Conservation (phyloP, 2,329 filamentous ascomycete species). For the Neonectria punicea region DNA sequence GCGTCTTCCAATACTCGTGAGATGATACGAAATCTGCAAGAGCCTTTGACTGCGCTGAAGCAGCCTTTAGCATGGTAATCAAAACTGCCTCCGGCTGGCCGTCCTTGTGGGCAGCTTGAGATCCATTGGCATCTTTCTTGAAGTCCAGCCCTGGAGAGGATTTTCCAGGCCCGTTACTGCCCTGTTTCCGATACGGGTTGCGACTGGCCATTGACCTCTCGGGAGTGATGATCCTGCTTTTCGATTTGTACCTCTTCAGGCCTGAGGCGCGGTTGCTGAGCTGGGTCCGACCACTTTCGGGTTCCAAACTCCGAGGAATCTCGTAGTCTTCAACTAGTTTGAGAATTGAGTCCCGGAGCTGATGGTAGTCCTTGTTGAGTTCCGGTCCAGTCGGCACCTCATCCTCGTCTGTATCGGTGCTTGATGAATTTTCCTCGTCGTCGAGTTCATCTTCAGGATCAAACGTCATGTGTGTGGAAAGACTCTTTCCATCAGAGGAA, state of each 20-base stretch:
- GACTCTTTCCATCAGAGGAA: conserved; percentile 74
- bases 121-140: conserved; percentile 17
- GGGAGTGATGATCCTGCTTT: conserved; percentile 66
- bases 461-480: conserved; percentile 79
- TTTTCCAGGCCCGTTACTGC: conserved; percentile 27
- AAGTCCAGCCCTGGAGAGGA: conserved; percentile 15
- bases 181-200: conserved; percentile 65
- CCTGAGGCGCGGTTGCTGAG: conserved; percentile 78
- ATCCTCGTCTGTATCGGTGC: conserved; percentile 69
- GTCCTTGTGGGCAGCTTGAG: conserved; percentile 36
- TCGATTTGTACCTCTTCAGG: conserved; percentile 68
- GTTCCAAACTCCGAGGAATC: conserved; percentile 74
- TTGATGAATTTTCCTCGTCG: conserved; percentile 72
- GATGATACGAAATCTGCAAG: conserved; percentile 86
- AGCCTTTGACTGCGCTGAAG: conserved; percentile 79
- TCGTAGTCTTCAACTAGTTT: conserved; percentile 87
- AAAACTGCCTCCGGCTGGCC: conserved; percentile 65
- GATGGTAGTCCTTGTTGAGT: conserved; percentile 82
- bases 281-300: conserved; percentile 67
- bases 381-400: conserved; percentile 70
- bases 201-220: conserved; percentile 64
- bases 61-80: conserved; percentile 79
- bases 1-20: conserved; percentile 85
- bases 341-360: conserved; percentile 81
- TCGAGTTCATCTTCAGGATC: conserved; percentile 73